A percentile compares a stretch with the other conserved stretches of the same genome.
Evolutionary conservation across 1,284 basidiomycete genomes (phyloP).

Genomic region (Thelephora terrestris): DNA sequence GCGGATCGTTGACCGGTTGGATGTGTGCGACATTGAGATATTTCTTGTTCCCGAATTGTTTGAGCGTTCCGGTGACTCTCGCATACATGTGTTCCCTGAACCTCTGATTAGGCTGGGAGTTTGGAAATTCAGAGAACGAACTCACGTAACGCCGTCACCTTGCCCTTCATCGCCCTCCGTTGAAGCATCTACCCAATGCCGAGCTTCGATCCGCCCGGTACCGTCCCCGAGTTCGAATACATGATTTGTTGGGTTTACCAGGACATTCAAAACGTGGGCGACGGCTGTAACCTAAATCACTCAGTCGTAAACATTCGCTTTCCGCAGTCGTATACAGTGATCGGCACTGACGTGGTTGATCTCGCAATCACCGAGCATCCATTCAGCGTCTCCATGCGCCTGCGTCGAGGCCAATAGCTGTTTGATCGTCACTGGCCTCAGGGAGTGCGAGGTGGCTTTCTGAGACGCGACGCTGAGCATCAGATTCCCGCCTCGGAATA

Average conservation of each 20-base stretch:
- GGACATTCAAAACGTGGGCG: slow-evolving; percentile 68
- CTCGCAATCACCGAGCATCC: slow-evolving; percentile 74
- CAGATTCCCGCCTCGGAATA: not conserved
- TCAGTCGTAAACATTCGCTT: not conserved
- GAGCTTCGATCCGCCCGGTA: slow-evolving; percentile 79
- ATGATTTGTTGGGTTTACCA: slow-evolving; percentile 72
- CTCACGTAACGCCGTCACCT: slow-evolving; percentile 39
- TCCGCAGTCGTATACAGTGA: not conserved
- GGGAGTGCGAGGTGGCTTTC: slow-evolving; percentile 40
- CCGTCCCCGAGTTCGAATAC: slow-evolving; percentile 84
- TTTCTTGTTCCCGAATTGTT: slow-evolving; percentile 76
- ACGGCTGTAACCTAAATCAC: slow-evolving; percentile 56
- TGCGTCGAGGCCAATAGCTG: slow-evolving; percentile 75
- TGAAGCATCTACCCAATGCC: slow-evolving; percentile 76
- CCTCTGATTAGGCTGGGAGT: slow-evolving; percentile 1
- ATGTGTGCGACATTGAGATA: slow-evolving; percentile 76
- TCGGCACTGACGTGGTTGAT: slow-evolving; percentile 59
- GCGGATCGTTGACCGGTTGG: slow-evolving; percentile 55
- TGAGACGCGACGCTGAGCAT: slow-evolving; percentile 9
- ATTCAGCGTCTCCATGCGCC: slow-evolving; percentile 82
- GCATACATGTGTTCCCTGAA: slow-evolving; percentile 70
- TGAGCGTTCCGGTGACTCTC: slow-evolving; percentile 85
- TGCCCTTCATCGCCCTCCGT: slow-evolving; percentile 41
- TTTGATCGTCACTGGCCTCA: slow-evolving; percentile 81
- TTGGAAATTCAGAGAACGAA: not conserved